Conservation (phyloP, 2,329 filamentous ascomycete genomes). For the Didymella pinodella region DNA sequence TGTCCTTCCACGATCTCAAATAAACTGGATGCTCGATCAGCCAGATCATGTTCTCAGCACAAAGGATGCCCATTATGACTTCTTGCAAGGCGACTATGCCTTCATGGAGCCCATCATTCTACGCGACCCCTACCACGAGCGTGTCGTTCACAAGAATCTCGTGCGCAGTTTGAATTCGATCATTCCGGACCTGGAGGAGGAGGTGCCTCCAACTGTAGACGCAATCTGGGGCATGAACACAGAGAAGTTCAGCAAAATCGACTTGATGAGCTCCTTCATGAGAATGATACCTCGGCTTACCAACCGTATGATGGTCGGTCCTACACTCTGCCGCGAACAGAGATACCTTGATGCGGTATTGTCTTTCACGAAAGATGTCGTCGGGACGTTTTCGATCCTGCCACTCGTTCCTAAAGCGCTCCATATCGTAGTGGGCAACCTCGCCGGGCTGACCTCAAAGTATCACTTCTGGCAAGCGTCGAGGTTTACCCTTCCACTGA, state of each 20-base stretch:
- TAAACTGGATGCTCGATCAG: constrained; percentile 54
- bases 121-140: constrained; percentile 52
- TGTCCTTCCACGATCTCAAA: constrained; percentile 46
- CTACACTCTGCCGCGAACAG: constrained; percentile 56
- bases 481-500: constrained; percentile 57
- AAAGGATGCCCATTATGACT: constrained; percentile 49
- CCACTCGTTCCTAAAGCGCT: constrained; percentile 59
- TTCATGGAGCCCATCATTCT: constrained; percentile 50
- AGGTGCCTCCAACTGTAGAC: constrained; percentile 47
- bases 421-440: constrained; percentile 59
- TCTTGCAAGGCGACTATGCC: constrained; percentile 50
- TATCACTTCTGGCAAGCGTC: constrained; percentile 58
- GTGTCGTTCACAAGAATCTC: constrained; percentile 53
- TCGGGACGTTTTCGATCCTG: constrained; percentile 47
- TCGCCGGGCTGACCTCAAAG: constrained; percentile 58
- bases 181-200: constrained; percentile 51
- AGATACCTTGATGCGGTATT: constrained; percentile 59
- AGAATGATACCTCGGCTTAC: constrained; percentile 52
- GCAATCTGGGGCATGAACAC: constrained; percentile 50
- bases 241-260: constrained; percentile 47
- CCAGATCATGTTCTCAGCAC: constrained; percentile 53
- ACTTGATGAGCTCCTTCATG: constrained; percentile 48
- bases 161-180: constrained; percentile 51
- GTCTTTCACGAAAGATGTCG: constrained; percentile 60
- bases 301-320: constrained; percentile 57